These are phyloP conservation scores for Phytophthora pinifolia DNA, from an alignment of 352 stramenopile species.

Conservation along the genomic window DNA sequence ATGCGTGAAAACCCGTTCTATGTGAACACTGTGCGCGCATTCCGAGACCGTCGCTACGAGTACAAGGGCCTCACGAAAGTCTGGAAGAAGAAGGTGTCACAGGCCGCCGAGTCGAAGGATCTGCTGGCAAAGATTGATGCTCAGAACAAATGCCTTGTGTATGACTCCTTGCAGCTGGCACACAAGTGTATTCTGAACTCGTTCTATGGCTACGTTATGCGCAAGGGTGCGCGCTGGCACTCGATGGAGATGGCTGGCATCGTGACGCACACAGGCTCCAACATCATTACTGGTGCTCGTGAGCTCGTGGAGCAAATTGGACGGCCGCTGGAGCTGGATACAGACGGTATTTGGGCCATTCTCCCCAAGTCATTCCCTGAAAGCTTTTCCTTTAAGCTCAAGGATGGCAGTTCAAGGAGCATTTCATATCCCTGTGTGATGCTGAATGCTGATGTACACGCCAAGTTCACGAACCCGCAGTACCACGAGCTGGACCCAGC, in stretches of 20 bases:
- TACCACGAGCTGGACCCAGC: conserved; percentile 65
- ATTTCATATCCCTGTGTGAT: conserved; percentile 99
- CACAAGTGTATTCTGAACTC: conserved; percentile 99
- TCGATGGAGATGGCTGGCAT: conserved; percentile 99
- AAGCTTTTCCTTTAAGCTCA: conserved; percentile 93
- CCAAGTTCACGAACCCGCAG: conserved; percentile 99
- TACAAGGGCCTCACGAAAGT: conserved; percentile 99
- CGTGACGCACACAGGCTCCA: conserved; percentile 98
- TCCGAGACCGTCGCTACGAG: conserved; percentile 99
- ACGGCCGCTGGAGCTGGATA: conserved; percentile 98
- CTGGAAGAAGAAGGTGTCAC: conserved; percentile 83
- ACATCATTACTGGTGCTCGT: conserved; percentile 97
- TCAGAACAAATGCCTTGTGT: conserved; percentile 90
- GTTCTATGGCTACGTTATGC: conserved; percentile 99
- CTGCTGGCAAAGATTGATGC: conserved; percentile 87
- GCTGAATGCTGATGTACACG: conserved; percentile 98
- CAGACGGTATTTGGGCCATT: conserved; percentile 99
- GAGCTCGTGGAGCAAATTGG: conserved; percentile 95
- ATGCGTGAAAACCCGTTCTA: conserved; percentile 99
- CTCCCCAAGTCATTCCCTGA: conserved; percentile 97
- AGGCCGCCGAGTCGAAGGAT: conserved; percentile 82
- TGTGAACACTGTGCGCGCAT: conserved; percentile 98
- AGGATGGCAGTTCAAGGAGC: conserved; percentile 69
- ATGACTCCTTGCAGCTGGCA: conserved; percentile 99
- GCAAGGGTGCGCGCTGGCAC: conserved; percentile 98